phyloP scores from a whole-genome alignment of 257 asterid genomes.

The Capsicum chinense region DNA sequence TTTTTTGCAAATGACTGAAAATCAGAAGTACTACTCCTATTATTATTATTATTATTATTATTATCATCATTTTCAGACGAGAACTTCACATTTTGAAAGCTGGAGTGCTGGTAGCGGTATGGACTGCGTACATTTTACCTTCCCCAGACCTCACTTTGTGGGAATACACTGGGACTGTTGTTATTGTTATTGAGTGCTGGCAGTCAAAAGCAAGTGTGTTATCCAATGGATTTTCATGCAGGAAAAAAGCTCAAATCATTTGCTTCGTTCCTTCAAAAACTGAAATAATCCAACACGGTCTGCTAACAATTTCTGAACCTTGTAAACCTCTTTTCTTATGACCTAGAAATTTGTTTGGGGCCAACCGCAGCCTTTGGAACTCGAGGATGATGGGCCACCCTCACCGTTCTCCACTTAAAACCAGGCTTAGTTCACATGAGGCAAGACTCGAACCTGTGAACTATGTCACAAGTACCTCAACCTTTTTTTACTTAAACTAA shows the following conservation, averaged over 20 bases:
- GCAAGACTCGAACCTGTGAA: not conserved
- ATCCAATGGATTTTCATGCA: conserved; percentile 5
- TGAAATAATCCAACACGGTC: not conserved
- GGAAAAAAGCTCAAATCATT: conserved; percentile 14
- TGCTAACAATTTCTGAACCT: not conserved
- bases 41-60: not conserved
- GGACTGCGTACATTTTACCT: too few species aligned
- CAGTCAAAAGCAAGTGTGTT: not conserved
- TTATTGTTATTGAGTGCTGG: not conserved
- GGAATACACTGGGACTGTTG: too few species aligned
- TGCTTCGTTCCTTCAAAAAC: conserved; percentile 16
- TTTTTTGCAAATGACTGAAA: conserved; percentile 1
- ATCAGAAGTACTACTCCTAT: not conserved
- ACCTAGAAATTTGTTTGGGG: not conserved
- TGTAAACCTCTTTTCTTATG: not conserved
- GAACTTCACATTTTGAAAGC: not conserved
- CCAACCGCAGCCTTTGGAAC: not conserved
- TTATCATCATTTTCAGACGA: not conserved
- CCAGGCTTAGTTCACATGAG: not conserved
- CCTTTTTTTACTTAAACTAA: not conserved
- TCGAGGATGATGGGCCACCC: too few species aligned
- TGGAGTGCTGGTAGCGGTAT: not conserved
- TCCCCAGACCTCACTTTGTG: too few species aligned
- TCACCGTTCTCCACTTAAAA: not conserved
- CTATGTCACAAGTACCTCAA: not conserved